phyloP scores from a whole-genome alignment of 768 basidiomycete species.

The Termitomyces sp. region DNA sequence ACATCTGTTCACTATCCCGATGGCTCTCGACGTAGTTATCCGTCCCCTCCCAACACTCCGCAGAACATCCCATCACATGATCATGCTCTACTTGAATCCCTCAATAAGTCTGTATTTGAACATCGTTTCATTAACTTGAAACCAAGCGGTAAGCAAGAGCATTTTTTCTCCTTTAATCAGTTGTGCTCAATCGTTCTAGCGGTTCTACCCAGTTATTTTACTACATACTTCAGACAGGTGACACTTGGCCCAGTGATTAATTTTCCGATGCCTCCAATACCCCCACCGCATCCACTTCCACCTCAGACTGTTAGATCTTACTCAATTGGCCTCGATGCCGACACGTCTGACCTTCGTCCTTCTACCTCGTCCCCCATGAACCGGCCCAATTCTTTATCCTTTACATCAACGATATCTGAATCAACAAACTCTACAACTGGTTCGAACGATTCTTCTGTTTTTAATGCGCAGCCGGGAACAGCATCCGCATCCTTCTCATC shows the following conservation, averaged over 20 bases:
- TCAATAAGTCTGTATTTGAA: conserved; percentile 64
- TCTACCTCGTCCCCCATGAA: conserved; percentile 31
- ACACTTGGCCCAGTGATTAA: conserved; percentile 53
- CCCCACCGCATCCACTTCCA: conserved; percentile 55
- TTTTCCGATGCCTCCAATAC: conserved; percentile 67
- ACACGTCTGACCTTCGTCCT: conserved; percentile 27
- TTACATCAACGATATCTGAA: conserved; percentile 44
- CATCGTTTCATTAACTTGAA: conserved; percentile 67
- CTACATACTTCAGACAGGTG: conserved; percentile 66
- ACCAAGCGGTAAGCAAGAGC: conserved; percentile 49
- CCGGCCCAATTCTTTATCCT: conserved; percentile 45
- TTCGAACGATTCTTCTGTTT: conserved; percentile 19
- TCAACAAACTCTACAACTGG: conserved; percentile 29
- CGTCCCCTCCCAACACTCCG: conserved; percentile 29
- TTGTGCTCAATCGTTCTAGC: conserved; percentile 30
- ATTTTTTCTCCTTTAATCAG: not conserved
- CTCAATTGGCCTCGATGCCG: conserved; percentile 29
- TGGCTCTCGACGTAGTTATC: conserved; percentile 32
- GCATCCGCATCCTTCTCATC: conserved; percentile 30
- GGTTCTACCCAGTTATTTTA: conserved; percentile 63
- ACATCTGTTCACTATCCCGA: conserved; percentile 50
- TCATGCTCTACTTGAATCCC: conserved; percentile 63
- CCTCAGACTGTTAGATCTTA: conserved; percentile 38
- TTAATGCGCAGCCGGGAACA: conserved; percentile 21
- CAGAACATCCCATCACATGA: conserved; percentile 44